Conservation (phyloP, 1,139 yeast species). For the Yamadazyma taylorii region DNA sequence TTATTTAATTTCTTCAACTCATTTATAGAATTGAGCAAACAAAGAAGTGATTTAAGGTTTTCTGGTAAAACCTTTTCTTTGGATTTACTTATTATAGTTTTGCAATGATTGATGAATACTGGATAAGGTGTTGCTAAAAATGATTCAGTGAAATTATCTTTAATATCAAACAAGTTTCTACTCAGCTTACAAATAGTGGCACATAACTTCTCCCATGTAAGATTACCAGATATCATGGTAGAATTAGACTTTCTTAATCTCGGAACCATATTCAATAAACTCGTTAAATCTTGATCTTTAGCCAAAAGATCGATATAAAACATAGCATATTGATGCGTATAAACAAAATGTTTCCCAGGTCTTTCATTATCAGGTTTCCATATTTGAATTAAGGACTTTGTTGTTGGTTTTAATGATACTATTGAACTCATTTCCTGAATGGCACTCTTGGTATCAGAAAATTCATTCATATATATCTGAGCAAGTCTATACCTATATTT, state of each 20-base stretch:
- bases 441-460: slow-evolving; percentile 54
- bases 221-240: slow-evolving; percentile 62
- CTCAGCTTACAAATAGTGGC: slow-evolving; percentile 49
- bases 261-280: slow-evolving; percentile 60
- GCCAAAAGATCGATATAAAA: slow-evolving; percentile 62
- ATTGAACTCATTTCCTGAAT: slow-evolving; percentile 61
- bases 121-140: slow-evolving; percentile 49
- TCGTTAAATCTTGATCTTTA: slow-evolving; percentile 54
- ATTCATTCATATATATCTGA: slow-evolving; percentile 54
- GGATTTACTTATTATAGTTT: slow-evolving; percentile 30
- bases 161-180: slow-evolving; percentile 45
- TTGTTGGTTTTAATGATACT: slow-evolving; percentile 64
- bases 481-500: slow-evolving; percentile 80
- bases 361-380: slow-evolving; percentile 94
- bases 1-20: slow-evolving; percentile 73
- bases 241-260: slow-evolving; percentile 75
- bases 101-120: slow-evolving; percentile 44
- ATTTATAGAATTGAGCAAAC: slow-evolving; percentile 52
- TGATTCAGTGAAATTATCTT: slow-evolving; percentile 53
- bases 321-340: slow-evolving; percentile 67
- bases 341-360: slow-evolving; percentile 90
- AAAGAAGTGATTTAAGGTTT: slow-evolving; percentile 30
- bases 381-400: slow-evolving; percentile 74
- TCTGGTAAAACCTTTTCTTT: slow-evolving; percentile 30
- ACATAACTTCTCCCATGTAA: slow-evolving; percentile 65